Conservation (phyloP, 139 green algal species). For the Asterochloris sp. region DNA sequence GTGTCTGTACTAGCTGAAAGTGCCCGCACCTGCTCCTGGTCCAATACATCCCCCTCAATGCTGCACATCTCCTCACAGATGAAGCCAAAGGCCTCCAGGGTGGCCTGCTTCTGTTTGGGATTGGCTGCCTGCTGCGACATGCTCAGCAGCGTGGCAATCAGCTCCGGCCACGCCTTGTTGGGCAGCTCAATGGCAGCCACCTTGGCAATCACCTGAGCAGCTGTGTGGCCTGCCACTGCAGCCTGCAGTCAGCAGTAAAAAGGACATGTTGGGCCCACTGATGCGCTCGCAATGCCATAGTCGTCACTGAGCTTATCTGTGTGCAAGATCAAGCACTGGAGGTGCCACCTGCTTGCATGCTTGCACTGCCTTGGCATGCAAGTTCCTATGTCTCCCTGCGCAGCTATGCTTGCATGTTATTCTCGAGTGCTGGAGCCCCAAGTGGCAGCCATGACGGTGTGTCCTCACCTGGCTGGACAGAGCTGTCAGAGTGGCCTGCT, state of each 20-base stretch:
- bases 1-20: too few relatives aligned
- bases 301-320: too few relatives aligned
- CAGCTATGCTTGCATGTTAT: too few relatives aligned
- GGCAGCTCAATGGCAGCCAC: slow-evolving; percentile 92
- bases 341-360: too few relatives aligned
- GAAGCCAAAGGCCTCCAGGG: slow-evolving; percentile 91
- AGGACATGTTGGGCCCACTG: too few relatives aligned
- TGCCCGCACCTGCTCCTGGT: slow-evolving; percentile 52
- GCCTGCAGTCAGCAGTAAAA: slow-evolving; percentile 22
- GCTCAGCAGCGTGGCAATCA: slow-evolving; percentile 69
- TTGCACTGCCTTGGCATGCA: too few relatives aligned
- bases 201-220: slow-evolving; percentile 90
- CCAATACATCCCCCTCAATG: slow-evolving; percentile 77
- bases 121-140: slow-evolving; percentile 38
- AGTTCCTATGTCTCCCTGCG: too few relatives aligned
- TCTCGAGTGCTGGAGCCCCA: too few relatives aligned
- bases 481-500: background rate
- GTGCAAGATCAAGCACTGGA: background rate
- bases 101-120: slow-evolving; percentile 56
- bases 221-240: slow-evolving; percentile 57
- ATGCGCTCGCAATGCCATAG: background rate
- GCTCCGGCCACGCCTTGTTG: slow-evolving; percentile 73
- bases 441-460: too few relatives aligned
- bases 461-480: too few relatives aligned
- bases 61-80: slow-evolving; percentile 92